phyloP scores from a whole-genome alignment of 768 basidiomycete species.

The Boletus coccyginus region DNA sequence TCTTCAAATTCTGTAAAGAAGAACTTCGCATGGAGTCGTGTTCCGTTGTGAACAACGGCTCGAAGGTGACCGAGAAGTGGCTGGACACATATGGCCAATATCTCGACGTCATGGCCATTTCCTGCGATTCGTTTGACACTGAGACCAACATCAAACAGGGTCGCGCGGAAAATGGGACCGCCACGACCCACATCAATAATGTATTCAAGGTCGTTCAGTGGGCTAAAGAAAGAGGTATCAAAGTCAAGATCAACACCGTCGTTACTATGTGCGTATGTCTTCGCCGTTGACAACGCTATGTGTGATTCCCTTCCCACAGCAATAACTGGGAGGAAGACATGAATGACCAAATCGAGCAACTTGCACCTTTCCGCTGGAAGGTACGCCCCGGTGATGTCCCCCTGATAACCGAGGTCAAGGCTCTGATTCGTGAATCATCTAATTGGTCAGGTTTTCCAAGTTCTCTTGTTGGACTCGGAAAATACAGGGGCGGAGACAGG shows the following conservation, averaged over 20 bases:
- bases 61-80: constrained; percentile 43
- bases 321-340: constrained; percentile 41
- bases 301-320: constrained; percentile 10
- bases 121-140: constrained; percentile 38
- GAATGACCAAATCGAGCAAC: constrained; percentile 34
- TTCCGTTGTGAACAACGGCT: constrained; percentile 35
- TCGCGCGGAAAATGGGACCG: constrained; percentile 30
- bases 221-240: constrained; percentile 36
- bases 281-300: rapidly evolving
- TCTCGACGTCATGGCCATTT: constrained; percentile 42
- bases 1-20: constrained; percentile 38
- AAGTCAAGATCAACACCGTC: constrained; percentile 37
- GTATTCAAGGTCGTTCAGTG: constrained; percentile 37
- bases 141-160: constrained; percentile 37
- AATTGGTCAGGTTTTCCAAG: constrained; percentile 33
- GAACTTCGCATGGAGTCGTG: constrained; percentile 36
- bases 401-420: background rate
- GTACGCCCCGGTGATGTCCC: constrained; percentile 8
- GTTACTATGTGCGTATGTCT: constrained; percentile 25
- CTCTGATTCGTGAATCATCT: background rate
- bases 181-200: constrained; percentile 30
- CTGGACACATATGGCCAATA: constrained; percentile 38
- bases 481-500: constrained; percentile 32
- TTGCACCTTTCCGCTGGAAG: constrained; percentile 41
- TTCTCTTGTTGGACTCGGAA: constrained; percentile 35